phyloP scores from a whole-genome alignment of 2,329 filamentous ascomycete species.

The Phialemonium atrogriseum region DNA sequence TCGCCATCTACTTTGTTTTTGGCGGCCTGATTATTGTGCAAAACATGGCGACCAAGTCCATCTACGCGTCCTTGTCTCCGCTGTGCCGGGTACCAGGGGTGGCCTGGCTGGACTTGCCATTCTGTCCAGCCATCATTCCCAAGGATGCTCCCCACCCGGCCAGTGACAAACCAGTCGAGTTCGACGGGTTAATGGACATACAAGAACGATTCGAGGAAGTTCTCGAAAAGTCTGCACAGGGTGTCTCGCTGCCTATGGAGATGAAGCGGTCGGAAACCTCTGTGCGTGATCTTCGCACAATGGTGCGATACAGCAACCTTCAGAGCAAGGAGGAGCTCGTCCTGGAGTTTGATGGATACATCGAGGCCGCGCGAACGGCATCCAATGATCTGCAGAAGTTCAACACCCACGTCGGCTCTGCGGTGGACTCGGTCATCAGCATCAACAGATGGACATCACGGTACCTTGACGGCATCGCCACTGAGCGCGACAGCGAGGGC shows the following conservation, averaged over 20 bases:
- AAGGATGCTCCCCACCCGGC: conserved; percentile 9
- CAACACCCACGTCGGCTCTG: conserved; percentile 66
- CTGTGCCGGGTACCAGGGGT: conserved; percentile 62
- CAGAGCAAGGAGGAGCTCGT: conserved; percentile 62
- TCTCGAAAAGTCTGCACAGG: conserved; percentile 56
- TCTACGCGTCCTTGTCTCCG: conserved; percentile 56
- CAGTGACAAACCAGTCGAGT: conserved; percentile 42
- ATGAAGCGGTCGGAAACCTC: conserved; percentile 72
- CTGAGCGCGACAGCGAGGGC: conserved; percentile 18
- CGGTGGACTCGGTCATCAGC: conserved; percentile 65
- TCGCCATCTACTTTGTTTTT: conserved; percentile 54
- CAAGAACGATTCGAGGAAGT: conserved; percentile 73
- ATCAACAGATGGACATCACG: conserved; percentile 70
- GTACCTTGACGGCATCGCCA: conserved; percentile 54
- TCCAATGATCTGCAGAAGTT: conserved; percentile 63
- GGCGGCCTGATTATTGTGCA: conserved; percentile 50
- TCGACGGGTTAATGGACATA: conserved; percentile 65
- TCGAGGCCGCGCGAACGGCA: conserved; percentile 57
- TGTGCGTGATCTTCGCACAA: conserved; percentile 63
- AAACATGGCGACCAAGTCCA: conserved; percentile 53
- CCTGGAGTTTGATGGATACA: conserved; percentile 67
- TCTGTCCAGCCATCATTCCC: conserved; percentile 38
- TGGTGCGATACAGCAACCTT: conserved; percentile 63
- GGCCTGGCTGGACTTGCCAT: conserved; percentile 52
- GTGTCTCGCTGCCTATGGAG: conserved; percentile 61